Evolutionary conservation across 2,329 filamentous ascomycete species (phyloP).

Genomic region (Alternaria incomplexa): DNA sequence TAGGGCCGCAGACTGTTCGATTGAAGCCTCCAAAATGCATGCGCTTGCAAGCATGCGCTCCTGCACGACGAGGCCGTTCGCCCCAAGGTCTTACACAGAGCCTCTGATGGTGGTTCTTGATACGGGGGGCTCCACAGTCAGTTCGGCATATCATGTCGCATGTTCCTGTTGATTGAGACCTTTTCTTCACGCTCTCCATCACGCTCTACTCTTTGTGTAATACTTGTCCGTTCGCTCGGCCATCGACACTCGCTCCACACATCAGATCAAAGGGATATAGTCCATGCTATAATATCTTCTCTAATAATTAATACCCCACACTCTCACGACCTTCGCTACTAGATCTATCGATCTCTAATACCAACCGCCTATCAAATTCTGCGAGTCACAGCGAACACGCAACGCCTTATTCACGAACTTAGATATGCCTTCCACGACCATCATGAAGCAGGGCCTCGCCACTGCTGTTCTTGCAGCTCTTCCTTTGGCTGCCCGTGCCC

Average conservation of each 20-base stretch:
- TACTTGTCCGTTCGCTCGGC: constrained; percentile 7
- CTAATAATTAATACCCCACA: constrained; percentile 2
- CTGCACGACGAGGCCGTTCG: not conserved
- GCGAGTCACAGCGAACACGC: not conserved
- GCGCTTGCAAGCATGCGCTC: constrained; percentile 5
- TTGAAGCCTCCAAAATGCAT: not conserved
- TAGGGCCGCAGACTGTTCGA: not conserved
- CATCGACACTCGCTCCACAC: constrained; percentile 5
- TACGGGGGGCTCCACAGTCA: constrained; percentile 7
- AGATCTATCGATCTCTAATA: not conserved
- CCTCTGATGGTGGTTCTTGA: not conserved
- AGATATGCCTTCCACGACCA: not conserved
- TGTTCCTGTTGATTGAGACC: not conserved
- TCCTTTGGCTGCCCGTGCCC: constrained; percentile 1
- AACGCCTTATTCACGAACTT: not conserved
- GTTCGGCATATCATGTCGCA: constrained; percentile 7
- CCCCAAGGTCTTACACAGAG: constrained; percentile 1
- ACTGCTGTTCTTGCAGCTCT: constrained; percentile 9
- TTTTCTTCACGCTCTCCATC: not conserved
- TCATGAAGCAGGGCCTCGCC: constrained; percentile 9
- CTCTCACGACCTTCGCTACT: not conserved
- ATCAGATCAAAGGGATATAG: not conserved
- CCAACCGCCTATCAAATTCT: not conserved
- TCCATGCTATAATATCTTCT: not conserved
- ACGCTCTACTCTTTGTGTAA: not conserved